Percentiles rank a stretch among this genome's conserved stretches.
phyloP scores from a whole-genome alignment of 768 basidiomycete genomes.

The Rhodosporidiobolus odoratus region DNA sequence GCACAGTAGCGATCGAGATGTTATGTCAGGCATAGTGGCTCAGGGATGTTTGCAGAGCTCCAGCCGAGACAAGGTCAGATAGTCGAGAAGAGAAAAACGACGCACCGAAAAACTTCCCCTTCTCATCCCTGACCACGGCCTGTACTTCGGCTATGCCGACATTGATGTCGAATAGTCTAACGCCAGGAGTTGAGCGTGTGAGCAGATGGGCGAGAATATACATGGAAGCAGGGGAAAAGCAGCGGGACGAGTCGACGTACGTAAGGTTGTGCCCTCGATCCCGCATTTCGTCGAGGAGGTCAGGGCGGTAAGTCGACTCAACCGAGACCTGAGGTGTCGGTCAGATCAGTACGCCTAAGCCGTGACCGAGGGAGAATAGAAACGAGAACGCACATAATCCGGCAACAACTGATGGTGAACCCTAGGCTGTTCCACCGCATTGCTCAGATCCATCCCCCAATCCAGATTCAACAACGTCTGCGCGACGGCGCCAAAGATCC shows the following conservation, averaged over 20 bases:
- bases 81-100: not conserved
- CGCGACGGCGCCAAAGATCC: conserved; percentile 72
- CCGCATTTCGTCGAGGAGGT: conserved; percentile 57
- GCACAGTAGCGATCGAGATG: not conserved
- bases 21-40: not conserved
- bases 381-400: conserved; percentile 42
- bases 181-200: not conserved
- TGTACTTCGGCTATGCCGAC: conserved; percentile 74
- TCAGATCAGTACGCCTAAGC: not conserved
- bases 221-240: not conserved
- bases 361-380: not conserved
- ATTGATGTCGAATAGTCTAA: conserved; percentile 60
- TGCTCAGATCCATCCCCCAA: conserved; percentile 71
- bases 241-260: conserved; percentile 45
- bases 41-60: not conserved
- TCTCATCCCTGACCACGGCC: conserved; percentile 44
- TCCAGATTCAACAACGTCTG: conserved; percentile 68
- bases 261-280: conserved; percentile 66
- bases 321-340: conserved; percentile 49
- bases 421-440: conserved; percentile 76
- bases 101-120: conserved; percentile 29
- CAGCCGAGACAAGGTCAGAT: not conserved
- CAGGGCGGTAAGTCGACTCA: conserved; percentile 59
- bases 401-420: conserved; percentile 85
- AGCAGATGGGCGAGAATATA: not conserved